Conservation (phyloP, 23 red algal species). For the Pyropia haitanensis region DNA sequence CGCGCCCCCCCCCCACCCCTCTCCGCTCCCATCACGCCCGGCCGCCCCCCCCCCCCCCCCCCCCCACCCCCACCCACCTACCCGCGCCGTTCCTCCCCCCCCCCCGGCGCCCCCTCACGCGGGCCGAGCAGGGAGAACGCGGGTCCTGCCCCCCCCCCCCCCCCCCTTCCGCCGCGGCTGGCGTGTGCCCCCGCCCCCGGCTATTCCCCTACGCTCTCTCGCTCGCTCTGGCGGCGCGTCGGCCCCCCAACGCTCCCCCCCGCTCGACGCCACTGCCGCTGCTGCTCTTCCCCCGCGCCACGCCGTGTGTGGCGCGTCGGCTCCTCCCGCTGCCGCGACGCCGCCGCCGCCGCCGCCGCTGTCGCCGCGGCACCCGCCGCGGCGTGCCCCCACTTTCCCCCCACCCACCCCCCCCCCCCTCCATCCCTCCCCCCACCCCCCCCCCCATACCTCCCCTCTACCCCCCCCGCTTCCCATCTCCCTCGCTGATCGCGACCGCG, state of each 20-base stretch:
- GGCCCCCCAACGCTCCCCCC: background rate
- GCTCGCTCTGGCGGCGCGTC: background rate
- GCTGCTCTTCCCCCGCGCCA: background rate
- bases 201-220: background rate
- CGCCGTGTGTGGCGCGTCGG: background rate
- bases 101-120: too few species aligned
- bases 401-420: slow-evolving; percentile 10
- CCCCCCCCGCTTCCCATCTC: too few species aligned
- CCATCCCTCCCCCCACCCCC: slow-evolving; percentile 9
- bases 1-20: background rate
- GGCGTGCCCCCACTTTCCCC: background rate
- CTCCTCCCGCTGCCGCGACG: background rate
- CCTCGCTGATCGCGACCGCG: too few species aligned
- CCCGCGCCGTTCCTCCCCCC: too few species aligned
- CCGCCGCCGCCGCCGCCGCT: background rate
- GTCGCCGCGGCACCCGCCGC: slow-evolving; percentile 5
- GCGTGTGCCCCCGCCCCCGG: slow-evolving; percentile 5
- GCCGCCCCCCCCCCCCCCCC: slow-evolving; percentile 7
- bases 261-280: background rate
- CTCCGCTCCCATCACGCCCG: background rate
- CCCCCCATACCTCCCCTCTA: background rate
- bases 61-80: slow-evolving; percentile 1
- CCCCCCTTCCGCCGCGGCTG: too few species aligned
- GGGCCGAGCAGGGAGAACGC: too few species aligned
- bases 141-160: too few species aligned